Base-by-base conservation (phyloP, 345 rosid genomes). In the Citrus trifoliata region DNA sequence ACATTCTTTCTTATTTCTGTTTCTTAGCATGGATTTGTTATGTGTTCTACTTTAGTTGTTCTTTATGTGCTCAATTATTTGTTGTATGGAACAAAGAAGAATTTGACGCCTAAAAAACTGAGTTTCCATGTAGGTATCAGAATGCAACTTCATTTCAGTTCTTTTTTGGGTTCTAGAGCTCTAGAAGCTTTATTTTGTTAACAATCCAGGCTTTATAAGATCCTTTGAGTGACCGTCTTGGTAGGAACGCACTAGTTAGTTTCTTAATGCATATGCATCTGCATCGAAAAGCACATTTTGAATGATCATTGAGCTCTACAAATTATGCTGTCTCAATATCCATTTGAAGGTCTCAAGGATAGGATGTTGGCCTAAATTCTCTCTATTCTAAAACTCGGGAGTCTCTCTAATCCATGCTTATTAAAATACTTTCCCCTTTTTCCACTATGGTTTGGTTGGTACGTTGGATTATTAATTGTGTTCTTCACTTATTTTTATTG, bases 1-100 rank as follows among this genome's bases (percentile, higher is more conserved):
- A 77, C 77, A 83, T 82, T 83, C 32, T 6, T 19, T 68, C 38
- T 71, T 75, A 74, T 74, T 77, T 71, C 70, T 75, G 79, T 73
- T 66, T 42, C 78, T 73, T 71, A 67, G 70, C 78, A 63, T 24
- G 73, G 37, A 33, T 33, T 33, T 6, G 76, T 76, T 83, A 53
- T 80, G 76, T 61, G 33, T 63, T 37, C 56, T 74, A 40, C 70
- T 75, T 25, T 48, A 77, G 27, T 74, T 61, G 32, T 55, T 62
- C 51, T 69, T 77, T 80, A 61, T 74, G 73, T 64, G 78, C 56
- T 46, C 53, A 13, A 64, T 35, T 74, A 55, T 77, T 78, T 79
- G 65, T 68, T 80, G 85, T 80, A 56, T 77, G 81, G 67, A 73
- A 64, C 77, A 67, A 65, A 73, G 76, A 67, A 56, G 56, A 76